These are phyloP conservation scores for Pelargonium fulgidum DNA, from an alignment of 441 rosid species.

Conservation along the genomic window DNA sequence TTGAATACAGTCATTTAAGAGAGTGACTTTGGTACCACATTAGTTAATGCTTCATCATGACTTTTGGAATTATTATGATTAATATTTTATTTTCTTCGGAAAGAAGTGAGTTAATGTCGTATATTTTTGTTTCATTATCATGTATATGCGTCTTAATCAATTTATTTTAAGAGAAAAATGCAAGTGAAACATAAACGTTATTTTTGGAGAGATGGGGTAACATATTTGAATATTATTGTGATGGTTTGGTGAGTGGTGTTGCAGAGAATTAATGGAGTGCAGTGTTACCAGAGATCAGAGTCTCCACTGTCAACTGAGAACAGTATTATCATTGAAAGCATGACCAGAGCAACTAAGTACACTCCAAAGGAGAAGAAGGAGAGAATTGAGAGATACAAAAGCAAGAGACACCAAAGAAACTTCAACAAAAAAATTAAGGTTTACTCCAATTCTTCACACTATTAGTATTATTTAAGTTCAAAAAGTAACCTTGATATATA, in stretches of 20 bases:
- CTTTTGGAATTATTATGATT: too few relatives aligned
- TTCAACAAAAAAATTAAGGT: conserved; percentile 98
- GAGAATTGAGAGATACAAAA: conserved; percentile 73
- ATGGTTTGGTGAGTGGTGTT: conserved; percentile 3
- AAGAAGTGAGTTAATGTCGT: too few relatives aligned
- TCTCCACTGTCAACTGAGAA: conserved; percentile 69
- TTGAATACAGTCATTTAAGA: too few relatives aligned
- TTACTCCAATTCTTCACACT: not conserved
- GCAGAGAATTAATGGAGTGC: conserved; percentile 26
- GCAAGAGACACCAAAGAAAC: conserved; percentile 73
- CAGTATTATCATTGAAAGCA: conserved; percentile 73
- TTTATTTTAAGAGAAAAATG: too few relatives aligned
- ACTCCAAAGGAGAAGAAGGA: conserved; percentile 86
- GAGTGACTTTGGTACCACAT: too few relatives aligned
- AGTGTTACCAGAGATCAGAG: conserved; percentile 41
- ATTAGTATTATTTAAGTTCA: conserved; percentile 3
- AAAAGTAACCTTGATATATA: not conserved
- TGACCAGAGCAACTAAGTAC: conserved; percentile 68
- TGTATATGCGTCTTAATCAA: too few relatives aligned
- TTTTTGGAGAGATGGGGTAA: too few relatives aligned
- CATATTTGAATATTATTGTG: not conserved
- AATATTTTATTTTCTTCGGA: too few relatives aligned
- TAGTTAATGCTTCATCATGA: too few relatives aligned
- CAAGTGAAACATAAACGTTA: not conserved
- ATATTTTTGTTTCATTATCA: too few relatives aligned